Conservation (phyloP, 2,329 filamentous ascomycete species). For the Lecanicillium sp. region DNA sequence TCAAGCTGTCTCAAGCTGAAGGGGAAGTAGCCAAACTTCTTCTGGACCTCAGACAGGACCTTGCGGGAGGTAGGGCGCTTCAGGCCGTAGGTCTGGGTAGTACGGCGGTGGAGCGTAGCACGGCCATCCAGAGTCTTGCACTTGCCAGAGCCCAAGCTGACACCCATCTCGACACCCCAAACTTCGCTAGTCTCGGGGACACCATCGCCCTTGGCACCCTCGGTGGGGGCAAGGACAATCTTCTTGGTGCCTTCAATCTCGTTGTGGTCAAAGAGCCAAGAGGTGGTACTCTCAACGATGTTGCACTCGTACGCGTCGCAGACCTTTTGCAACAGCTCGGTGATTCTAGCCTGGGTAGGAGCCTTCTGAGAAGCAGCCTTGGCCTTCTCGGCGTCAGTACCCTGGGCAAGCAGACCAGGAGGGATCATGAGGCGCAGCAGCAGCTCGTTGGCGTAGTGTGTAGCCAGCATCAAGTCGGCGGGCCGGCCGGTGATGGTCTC, state of each 20-base stretch:
- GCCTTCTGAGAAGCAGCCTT: constrained; percentile 79
- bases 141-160: constrained; percentile 87
- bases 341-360: constrained; percentile 80
- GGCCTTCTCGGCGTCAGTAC: constrained; percentile 90
- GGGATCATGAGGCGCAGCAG: constrained; percentile 86
- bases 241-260: constrained; percentile 98
- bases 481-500: constrained; percentile 64
- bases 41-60: constrained; percentile 86
- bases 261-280: constrained; percentile 92
- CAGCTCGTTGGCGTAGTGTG: constrained; percentile 91
- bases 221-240: constrained; percentile 82
- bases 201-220: constrained; percentile 87
- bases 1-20: constrained; percentile 96
- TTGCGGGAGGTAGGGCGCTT: constrained; percentile 93
- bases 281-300: constrained; percentile 95
- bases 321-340: constrained; percentile 80
- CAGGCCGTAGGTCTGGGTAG: constrained; percentile 80
- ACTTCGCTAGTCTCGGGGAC: constrained; percentile 82
- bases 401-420: constrained; percentile 73
- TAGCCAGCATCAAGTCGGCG: constrained; percentile 84
- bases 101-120: constrained; percentile 87
- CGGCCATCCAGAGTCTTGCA: constrained; percentile 86
- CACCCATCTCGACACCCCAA: constrained; percentile 94
- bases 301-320: constrained; percentile 85
- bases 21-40: constrained; percentile 96